Base-by-base conservation (phyloP, 2,329 filamentous ascomycete genomes). In the Colletotrichum cuscutae region DNA sequence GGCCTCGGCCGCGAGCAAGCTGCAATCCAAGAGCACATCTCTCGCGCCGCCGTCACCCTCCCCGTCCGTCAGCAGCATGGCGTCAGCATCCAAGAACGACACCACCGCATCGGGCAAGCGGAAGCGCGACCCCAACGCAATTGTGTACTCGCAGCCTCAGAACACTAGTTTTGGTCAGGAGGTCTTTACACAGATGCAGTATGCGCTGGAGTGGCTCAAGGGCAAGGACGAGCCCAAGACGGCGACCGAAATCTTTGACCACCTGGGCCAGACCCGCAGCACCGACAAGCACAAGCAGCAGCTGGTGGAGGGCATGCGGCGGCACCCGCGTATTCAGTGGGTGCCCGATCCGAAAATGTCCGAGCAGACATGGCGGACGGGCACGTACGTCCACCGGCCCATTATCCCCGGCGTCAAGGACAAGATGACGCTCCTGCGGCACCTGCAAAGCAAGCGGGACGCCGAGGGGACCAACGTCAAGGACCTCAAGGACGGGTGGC, bases 401-500 rank as follows among this genome's bases (percentile, higher is more conserved):
- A 90, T 93, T 77, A 95, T 98, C 81, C 87, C 88, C 4, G 92
- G 94, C 74, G 96, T 99, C 73, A 92, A 91, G 77, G 92, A 91
- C 78, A 91, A 92, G 72, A 91, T 93, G 52, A 91, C 95, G 77
- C 89, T 99, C 67, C 90, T 97, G 67, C 90, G 89, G 68, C 93
- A 94, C 80, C 89, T 99, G 37, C 95, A 98, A 83, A 88, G 89
- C 66, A 95, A 95, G 83, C 91, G 90, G 65, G 95, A 95, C 72
- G 94, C 94, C 1, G 91, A 93, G 76, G 95, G 94, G 13, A 90
- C 98, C 67, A 89, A 88, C 49, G 94, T 98, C 75, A 95, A 95
- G 81, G 95, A 98, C 78, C 89, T 99, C 74, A 97, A 98, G 83
- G 97, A 99, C 81, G 97, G 97, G 75, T 99, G 97, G 97, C 91